A percentile compares a stretch with the other conserved stretches of the same genome.
Evolutionary conservation across 202 grass and related monocot species (phyloP).

Genomic region (Tripidium arundinaceum): DNA sequence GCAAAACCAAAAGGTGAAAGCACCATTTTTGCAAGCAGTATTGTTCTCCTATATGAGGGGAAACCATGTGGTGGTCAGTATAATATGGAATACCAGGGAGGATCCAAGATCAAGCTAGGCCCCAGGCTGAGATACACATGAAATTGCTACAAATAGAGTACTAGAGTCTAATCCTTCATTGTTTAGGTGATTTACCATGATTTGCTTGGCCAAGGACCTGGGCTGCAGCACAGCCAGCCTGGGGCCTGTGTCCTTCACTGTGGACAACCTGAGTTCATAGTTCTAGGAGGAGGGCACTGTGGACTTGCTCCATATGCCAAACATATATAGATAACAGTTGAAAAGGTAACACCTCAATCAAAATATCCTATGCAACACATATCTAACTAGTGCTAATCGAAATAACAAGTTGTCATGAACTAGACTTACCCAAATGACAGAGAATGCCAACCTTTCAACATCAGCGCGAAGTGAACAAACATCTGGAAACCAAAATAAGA

Average conservation of each 20-base stretch:
- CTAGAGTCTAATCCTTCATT: neutral
- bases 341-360: neutral
- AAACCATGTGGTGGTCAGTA: neutral
- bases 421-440: constrained; percentile 86
- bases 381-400: neutral
- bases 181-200: neutral
- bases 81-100: neutral
- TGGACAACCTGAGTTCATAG: neutral
- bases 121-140: neutral
- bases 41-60: neutral
- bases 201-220: neutral
- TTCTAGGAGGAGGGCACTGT: neutral
- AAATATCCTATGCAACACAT: neutral
- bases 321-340: neutral
- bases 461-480: constrained; percentile 98
- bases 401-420: constrained; percentile 7
- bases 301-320: neutral
- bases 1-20: neutral
- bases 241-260: neutral
- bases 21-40: neutral
- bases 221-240: neutral
- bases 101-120: neutral
- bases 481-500: constrained; percentile 55
- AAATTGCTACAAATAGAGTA: neutral
- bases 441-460: constrained; percentile 89